These are phyloP conservation scores for Trichosporon ovoides DNA, from an alignment of 1,284 basidiomycete species.

Conservation along the genomic window DNA sequence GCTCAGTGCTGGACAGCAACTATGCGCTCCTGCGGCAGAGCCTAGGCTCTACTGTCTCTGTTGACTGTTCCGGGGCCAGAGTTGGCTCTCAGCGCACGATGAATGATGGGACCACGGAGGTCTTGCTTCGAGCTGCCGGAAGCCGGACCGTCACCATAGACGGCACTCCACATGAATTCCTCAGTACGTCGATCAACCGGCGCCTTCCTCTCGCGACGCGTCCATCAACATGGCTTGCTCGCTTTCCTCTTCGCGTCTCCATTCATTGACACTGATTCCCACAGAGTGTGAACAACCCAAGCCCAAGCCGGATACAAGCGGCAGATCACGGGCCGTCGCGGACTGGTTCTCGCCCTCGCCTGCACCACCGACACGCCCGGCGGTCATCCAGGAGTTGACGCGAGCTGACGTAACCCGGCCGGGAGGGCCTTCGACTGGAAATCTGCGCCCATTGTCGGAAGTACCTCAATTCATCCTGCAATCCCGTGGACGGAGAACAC, in stretches of 20 bases:
- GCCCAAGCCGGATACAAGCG: no score
- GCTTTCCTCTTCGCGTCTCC: no score
- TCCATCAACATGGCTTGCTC: no score
- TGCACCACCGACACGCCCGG: neutral
- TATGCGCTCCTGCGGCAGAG: neutral
- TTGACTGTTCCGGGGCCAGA: neutral
- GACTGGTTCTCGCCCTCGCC: conserved; percentile 2
- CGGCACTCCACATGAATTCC: neutral
- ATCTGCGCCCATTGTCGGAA: neutral
- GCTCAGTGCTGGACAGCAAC: neutral
- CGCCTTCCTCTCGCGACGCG: no score
- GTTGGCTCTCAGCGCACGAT: neutral
- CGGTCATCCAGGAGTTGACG: neutral
- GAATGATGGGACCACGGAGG: neutral
- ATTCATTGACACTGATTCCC: neutral
- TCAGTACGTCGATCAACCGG: neutral
- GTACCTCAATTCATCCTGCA: neutral
- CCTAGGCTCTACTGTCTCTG: neutral
- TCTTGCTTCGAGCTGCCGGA: neutral
- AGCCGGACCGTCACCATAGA: neutral
- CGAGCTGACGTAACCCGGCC: conserved; percentile 2
- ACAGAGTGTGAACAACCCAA: neutral
- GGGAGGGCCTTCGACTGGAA: neutral
- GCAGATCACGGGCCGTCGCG: neutral
- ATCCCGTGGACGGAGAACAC: no score